Evolutionary conservation across 352 stramenopile genomes (phyloP).

Genomic region (Phytopythium ostracodes): DNA sequence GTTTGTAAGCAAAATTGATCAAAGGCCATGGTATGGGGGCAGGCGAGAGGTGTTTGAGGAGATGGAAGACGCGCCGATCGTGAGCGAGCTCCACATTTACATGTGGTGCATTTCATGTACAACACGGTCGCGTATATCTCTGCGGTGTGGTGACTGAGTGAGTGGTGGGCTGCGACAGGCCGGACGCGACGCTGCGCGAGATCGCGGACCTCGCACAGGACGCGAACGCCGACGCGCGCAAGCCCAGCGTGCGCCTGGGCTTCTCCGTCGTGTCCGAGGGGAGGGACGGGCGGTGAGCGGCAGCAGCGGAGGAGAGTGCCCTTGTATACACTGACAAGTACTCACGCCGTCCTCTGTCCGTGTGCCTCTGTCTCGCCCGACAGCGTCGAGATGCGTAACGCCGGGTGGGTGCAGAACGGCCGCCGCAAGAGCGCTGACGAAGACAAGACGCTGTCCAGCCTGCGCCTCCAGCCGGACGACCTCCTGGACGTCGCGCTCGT

Average conservation of each 20-base stretch:
- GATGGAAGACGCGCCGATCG: conserved; percentile 43
- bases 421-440: conserved; percentile 47
- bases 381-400: conserved; percentile 56
- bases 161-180: conserved; percentile 37
- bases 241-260: conserved; percentile 48
- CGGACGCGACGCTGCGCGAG: conserved; percentile 65
- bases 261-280: conserved; percentile 60
- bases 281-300: conserved; percentile 39
- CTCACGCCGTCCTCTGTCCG: too few relatives aligned
- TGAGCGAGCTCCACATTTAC: conserved; percentile 71
- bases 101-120: conserved; percentile 37
- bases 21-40: not conserved
- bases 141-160: not conserved
- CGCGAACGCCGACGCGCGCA: conserved; percentile 47
- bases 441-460: conserved; percentile 55
- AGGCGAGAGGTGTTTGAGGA: conserved; percentile 58
- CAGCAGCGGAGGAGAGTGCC: too few relatives aligned
- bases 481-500: conserved; percentile 54
- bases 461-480: conserved; percentile 63
- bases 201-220: conserved; percentile 70
- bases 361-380: too few relatives aligned
- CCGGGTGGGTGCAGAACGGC: conserved; percentile 54
- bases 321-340: too few relatives aligned
- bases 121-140: not conserved
- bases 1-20: not conserved